Conservation (phyloP, 768 basidiomycete species). For the Tulasnella sp. region DNA sequence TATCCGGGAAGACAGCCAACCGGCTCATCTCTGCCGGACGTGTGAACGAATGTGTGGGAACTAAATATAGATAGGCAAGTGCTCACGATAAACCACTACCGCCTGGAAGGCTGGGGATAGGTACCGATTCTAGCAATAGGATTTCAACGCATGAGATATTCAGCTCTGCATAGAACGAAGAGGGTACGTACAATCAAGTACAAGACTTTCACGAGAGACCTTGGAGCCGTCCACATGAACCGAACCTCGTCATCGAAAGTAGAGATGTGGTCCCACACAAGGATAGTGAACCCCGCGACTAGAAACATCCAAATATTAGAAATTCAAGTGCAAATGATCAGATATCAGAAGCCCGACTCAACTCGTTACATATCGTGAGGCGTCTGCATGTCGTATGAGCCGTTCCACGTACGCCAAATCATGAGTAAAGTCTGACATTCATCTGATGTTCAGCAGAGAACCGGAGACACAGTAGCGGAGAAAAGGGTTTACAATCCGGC, state of each 20-base stretch:
- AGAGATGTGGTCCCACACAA: not conserved
- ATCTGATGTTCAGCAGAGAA: not conserved
- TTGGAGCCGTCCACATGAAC: not conserved
- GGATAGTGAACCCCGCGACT: not conserved
- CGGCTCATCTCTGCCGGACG: not conserved
- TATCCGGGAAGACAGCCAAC: not conserved
- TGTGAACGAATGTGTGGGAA: not conserved
- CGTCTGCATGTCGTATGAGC: not conserved
- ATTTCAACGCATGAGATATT: not conserved
- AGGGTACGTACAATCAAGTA: not conserved
- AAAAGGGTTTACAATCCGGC: not conserved
- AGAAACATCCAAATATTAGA: not conserved
- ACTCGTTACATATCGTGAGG: not conserved
- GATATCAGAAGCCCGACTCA: not conserved
- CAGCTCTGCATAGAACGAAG: not conserved
- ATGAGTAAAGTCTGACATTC: conserved; percentile 1
- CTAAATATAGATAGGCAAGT: not conserved
- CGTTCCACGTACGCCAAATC: not conserved
- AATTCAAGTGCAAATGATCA: not conserved
- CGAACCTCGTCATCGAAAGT: not conserved
- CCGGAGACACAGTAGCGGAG: not conserved
- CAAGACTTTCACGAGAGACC: not conserved
- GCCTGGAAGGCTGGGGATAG: not conserved
- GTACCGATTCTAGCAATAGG: not conserved
- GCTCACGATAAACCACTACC: not conserved